phyloP scores from a whole-genome alignment of 768 basidiomycete species.

The Daedaleopsis sinensis region DNA sequence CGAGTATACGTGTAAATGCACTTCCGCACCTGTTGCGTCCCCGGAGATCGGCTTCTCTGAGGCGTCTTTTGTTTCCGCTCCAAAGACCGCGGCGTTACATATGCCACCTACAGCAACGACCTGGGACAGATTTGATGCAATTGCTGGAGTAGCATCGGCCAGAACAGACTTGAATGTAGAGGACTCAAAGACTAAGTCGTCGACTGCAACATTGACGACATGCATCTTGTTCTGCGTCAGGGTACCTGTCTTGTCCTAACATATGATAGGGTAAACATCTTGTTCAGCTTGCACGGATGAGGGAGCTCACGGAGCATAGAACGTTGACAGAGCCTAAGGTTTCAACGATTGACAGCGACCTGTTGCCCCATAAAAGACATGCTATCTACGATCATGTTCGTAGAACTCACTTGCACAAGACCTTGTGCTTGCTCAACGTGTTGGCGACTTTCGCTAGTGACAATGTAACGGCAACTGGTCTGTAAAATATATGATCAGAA shows the following conservation, averaged over 20 bases:
- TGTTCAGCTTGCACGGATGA: no score
- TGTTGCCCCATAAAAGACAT: background rate
- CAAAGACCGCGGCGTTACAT: slow-evolving; percentile 42
- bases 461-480: slow-evolving; percentile 54
- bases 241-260: slow-evolving; percentile 57
- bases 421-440: slow-evolving; percentile 51
- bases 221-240: slow-evolving; percentile 43
- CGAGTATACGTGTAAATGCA: background rate
- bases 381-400: background rate
- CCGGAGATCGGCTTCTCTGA: slow-evolving; percentile 40
- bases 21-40: slow-evolving; percentile 52
- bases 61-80: slow-evolving; percentile 28
- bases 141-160: background rate
- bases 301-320: slow-evolving; percentile 33
- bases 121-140: background rate
- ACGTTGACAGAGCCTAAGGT: slow-evolving; percentile 62
- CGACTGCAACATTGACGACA: slow-evolving; percentile 35
- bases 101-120: background rate
- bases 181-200: slow-evolving; percentile 7
- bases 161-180: background rate
- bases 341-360: slow-evolving; percentile 61
- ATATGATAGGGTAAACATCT: background rate
- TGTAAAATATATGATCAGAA: slow-evolving; percentile 1
- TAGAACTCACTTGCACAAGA: slow-evolving; percentile 44
- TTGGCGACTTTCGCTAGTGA: slow-evolving; percentile 41